Base-by-base conservation (phyloP, 495 filamentous ascomycete species). In the Articulospora tetracladia region DNA sequence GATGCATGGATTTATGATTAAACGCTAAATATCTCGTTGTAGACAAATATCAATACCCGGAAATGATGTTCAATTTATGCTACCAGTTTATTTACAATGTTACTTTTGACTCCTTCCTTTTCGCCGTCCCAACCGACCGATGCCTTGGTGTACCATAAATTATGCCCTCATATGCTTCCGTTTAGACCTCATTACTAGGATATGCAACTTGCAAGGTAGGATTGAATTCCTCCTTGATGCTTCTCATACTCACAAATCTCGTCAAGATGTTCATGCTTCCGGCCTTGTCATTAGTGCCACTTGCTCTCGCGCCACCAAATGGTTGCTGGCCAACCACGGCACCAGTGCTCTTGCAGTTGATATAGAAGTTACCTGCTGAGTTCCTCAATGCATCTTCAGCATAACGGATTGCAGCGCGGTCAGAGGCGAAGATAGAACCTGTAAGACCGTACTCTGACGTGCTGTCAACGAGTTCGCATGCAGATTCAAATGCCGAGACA, bases 241-340 rank as follows among this genome's bases (percentile, higher is more conserved):
- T 90, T 63, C 92, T 79, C 73, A 86, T 75, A 73, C 88, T 92
- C 22, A 94, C 90, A 69, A 95, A 96, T 50, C 92, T 78, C 27
- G 79, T 81, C 62, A 96, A 69, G 54, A 96, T 71, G 69, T 85
- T 88, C 59, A 79, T 78, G 69, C 87, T 92, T 17, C 92, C 92
- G 10, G 91, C 91, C 81, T 96, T 96, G 74, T 96, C 92, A 66
- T 94, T 94, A 47, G 92, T 96, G 15, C 92, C 92, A 65, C 89
- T 93, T 11, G 89, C 90, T 61, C 92, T 80, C 41, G 87, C 86
- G 54, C 92, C 92, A 48, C 92, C 92, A 72, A 96, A 96, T 27
- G 92, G 88, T 74, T 96, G 92, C 80, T 96, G 92, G 15, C 91
- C 92, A 1, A 96, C 91, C 36, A 96, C 91, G 10, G 92, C 92